Evolutionary conservation across 2,329 filamentous ascomycete genomes (phyloP), one percentile per base, ranked within the genome.

Genomic region (Xylaria hypoxylon): DNA sequence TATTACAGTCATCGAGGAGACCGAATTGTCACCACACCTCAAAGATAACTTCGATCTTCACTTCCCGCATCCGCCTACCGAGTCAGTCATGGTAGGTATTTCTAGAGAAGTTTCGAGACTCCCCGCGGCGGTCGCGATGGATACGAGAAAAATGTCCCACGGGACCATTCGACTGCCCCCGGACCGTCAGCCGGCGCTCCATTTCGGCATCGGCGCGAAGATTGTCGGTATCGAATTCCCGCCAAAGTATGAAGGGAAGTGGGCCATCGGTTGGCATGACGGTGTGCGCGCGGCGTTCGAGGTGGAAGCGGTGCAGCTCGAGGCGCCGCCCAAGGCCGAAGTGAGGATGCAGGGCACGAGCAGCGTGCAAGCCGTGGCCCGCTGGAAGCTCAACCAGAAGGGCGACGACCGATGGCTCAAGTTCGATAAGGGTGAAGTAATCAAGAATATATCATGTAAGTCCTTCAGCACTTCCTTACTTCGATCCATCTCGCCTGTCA

Each of bases 391-490:
- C 77, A 78, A 79, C 55, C 80, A 81, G 40, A 84, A 82, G 68
- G 77, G 79, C 24, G 80, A 80, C 56, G 79, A 81, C 10, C 79
- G 77, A 28, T 88, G 86, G 86, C 78, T 88, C n/a, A 82, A 79
- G 69, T 87, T 92, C 73, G 88, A 90, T 33, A 90, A 89, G 74
- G 87, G 87, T 22, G 90, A 92, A 68, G 81, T 84, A 2, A 90
- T 91, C 17, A 88, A 84, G 69, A 92, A 90, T 78, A 92, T 78
- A 50, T 72, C 76, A 47, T 77, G 77, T 78, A 68, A 73, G 77
- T 72, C 24, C 15, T 35, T 28, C 15, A 5, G 11, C 31, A 10
- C 22, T 13, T 13, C 50, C 55, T 33, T 58, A n/a, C 7, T 42
- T 15, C 28, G 17, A 4, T 38, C 7, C 10, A 53, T 44, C 44